Base-by-base conservation (phyloP, 164 flowering plant genomes). In the Pachysandra terminalis region DNA sequence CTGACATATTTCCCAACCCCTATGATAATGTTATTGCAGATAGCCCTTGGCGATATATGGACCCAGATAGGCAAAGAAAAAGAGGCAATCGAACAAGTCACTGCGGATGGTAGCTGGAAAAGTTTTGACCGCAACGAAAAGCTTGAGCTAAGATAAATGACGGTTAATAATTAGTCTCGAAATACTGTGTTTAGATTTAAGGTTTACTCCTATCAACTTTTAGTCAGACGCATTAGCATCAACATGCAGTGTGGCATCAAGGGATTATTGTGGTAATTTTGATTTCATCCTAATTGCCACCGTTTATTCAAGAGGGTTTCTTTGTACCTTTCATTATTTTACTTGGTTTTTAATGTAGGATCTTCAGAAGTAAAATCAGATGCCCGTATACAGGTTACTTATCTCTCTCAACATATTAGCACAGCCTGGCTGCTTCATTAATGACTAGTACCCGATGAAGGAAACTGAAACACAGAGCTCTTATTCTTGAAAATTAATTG, bases 11-110 rank as follows among this genome's bases (percentile, higher is more conserved):
- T 1, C 15, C 21, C 25, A 24, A 60, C 17, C 57, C 35, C 5
- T 40, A 41, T 40, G 49, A 17, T 59, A 53, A 59, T 67, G 19
- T 62, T 53, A 54, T 23, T 74, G 71, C 86, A 93, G 98, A 73
- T 93, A 72, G 78, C 85, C 70, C 75, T 75, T 93, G 81, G 97
- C 87, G 56, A 89, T 93, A 48, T 93, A 93, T 83, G 98, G 98
- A 71, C 98, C 98, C 25, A 72, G 71, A 59, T 93, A 97, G 98
- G 91, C 98, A 12, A 81, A 83, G 58, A 90, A 88, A 84, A 89
- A 78, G 73, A 83, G 78, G 73, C 81, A 76, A 63, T 66, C 77
- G 24, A 71, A 73, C 65, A 64, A 67, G 23, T 48, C 67, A 24
- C 22, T 53, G 56, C 52, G 19, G 53, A 27, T 13, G 19, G n/a